A percentile compares a stretch with the other conserved stretches of the same genome.
Evolutionary conservation across 768 basidiomycete species (phyloP).

Genomic region (Boletus pseudopeckii): DNA sequence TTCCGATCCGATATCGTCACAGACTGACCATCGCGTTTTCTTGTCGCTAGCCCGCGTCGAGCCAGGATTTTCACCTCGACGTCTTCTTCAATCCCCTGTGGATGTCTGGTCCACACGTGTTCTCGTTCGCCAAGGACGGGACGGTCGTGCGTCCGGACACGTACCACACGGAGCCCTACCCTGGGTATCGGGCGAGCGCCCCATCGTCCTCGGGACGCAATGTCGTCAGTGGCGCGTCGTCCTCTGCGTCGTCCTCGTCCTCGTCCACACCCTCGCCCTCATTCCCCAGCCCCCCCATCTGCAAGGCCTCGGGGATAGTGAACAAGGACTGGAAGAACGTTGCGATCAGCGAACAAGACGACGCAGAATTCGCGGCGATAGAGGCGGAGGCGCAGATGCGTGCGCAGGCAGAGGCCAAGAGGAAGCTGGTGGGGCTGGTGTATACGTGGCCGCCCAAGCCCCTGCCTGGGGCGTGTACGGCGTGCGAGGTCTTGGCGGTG

Average conservation of each 20-base stretch:
- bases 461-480: background rate
- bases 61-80: constrained; percentile 49
- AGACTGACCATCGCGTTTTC: background rate
- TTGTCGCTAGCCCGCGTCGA: background rate
- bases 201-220: background rate
- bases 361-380: constrained; percentile 15
- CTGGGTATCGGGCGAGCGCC: background rate
- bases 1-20: background rate
- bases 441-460: constrained; percentile 26
- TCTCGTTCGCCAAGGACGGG: constrained; percentile 20
- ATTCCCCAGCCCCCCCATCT: background rate
- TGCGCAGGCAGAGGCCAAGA: background rate
- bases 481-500: constrained; percentile 1
- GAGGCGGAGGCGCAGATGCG: background rate
- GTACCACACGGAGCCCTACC: background rate
- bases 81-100: constrained; percentile 40
- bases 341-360: constrained; percentile 28
- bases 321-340: constrained; percentile 31
- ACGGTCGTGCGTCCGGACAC: constrained; percentile 10
- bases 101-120: constrained; percentile 27
- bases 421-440: constrained; percentile 5
- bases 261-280: too few relatives aligned
- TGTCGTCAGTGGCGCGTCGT: too few relatives aligned
- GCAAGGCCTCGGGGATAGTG: background rate
- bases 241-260: background rate